Percentiles rank a stretch among this genome's conserved stretches.
Conservation (phyloP, 495 filamentous ascomycete genomes). For the Aspergillus conjunctus region DNA sequence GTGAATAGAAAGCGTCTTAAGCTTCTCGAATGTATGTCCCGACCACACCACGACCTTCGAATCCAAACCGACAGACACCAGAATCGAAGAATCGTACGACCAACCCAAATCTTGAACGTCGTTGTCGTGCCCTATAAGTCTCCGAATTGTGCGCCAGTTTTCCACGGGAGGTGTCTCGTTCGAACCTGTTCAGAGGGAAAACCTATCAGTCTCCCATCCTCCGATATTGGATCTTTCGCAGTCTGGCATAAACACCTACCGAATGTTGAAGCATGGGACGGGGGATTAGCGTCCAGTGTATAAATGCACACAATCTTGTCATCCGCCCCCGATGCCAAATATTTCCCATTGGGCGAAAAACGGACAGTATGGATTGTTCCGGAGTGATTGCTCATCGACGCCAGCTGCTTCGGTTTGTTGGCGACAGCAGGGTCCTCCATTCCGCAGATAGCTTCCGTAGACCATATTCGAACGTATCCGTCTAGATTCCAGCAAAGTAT, state of each 20-base stretch:
- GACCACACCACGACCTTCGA: constrained; percentile 99
- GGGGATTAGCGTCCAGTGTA: constrained; percentile 78
- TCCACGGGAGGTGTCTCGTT: constrained; percentile 92
- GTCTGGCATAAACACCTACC: constrained; percentile 51
- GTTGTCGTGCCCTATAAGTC: constrained; percentile 95
- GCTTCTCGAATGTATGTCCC: constrained; percentile 94
- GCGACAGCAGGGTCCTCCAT: constrained; percentile 65
- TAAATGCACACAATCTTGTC: constrained; percentile 99
- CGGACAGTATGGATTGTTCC: constrained; percentile 96
- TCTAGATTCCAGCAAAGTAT: constrained; percentile 52
- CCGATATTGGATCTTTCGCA: neutral
- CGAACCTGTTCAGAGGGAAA: constrained; percentile 55
- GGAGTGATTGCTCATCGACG: constrained; percentile 96
- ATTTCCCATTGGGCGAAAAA: constrained; percentile 90
- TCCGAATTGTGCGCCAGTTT: constrained; percentile 92
- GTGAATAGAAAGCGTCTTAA: constrained; percentile 87
- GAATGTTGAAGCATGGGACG: constrained; percentile 71
- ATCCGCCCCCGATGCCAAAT: constrained; percentile 94
- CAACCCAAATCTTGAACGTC: constrained; percentile 98
- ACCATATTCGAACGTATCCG: constrained; percentile 97
- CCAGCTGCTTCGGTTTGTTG: constrained; percentile 86
- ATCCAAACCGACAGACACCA: constrained; percentile 95
- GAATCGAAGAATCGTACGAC: constrained; percentile 92
- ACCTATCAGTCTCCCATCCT: constrained; percentile 17
- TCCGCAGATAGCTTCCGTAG: constrained; percentile 87